Conservation (phyloP, 2,329 filamentous ascomycete species). For the Colletotrichum sidae region DNA sequence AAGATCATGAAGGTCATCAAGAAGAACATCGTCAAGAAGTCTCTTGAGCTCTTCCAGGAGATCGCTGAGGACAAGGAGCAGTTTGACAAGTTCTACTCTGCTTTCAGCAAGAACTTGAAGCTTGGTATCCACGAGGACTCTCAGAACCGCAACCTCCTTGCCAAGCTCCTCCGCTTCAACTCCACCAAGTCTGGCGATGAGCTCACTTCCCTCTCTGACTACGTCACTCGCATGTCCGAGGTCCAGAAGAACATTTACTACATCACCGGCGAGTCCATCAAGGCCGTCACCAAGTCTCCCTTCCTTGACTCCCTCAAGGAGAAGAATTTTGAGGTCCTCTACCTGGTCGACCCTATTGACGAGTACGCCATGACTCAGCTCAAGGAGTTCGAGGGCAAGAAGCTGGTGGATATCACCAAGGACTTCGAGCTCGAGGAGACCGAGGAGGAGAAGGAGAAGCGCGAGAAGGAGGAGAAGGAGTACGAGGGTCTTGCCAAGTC, state of each 20-base stretch:
- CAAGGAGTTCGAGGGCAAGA: slow-evolving; percentile 99
- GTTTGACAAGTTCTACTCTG: slow-evolving; percentile 99
- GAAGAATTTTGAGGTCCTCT: slow-evolving; percentile 99
- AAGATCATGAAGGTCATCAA: slow-evolving; percentile 99
- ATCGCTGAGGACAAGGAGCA: slow-evolving; percentile 99
- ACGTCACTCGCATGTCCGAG: slow-evolving; percentile 99
- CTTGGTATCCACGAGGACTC: slow-evolving; percentile 99
- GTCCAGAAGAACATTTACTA: slow-evolving; percentile 99
- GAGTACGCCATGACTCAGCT: slow-evolving; percentile 99
- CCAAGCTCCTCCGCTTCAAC: slow-evolving; percentile 99
- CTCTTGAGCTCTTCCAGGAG: slow-evolving; percentile 98
- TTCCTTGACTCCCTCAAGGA: slow-evolving; percentile 99
- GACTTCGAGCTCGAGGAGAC: slow-evolving; percentile 99
- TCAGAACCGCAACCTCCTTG: slow-evolving; percentile 91
- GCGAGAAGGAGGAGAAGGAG: slow-evolving; percentile 98
- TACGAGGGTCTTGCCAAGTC: slow-evolving; percentile 94
- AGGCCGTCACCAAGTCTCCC: slow-evolving; percentile 97
- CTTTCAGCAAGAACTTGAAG: slow-evolving; percentile 99
- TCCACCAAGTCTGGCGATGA: slow-evolving; percentile 99
- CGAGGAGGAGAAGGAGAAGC: slow-evolving; percentile 97
- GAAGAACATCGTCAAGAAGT: slow-evolving; percentile 99
- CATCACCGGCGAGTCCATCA: slow-evolving; percentile 99
- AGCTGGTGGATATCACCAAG: slow-evolving; percentile 99
- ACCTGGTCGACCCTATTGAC: slow-evolving; percentile 99
- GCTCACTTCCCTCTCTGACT: slow-evolving; percentile 93